Conservation (phyloP, 371 early-diverging fungal species). For the Parasitella parasitica region DNA sequence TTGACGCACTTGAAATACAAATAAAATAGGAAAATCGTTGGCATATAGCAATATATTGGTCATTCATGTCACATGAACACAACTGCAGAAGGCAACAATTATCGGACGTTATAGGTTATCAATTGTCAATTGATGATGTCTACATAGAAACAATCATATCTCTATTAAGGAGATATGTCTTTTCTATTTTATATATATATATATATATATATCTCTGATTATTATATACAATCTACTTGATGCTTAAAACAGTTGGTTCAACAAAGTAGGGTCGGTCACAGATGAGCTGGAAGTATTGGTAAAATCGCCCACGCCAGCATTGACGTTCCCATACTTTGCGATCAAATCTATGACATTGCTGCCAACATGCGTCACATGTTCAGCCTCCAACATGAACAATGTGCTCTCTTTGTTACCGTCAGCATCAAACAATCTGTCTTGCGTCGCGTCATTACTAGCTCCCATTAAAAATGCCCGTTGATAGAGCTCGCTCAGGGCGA, state of each 20-base stretch:
- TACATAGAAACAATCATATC: background rate
- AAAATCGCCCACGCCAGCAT: constrained; percentile 20
- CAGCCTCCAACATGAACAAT: constrained; percentile 2
- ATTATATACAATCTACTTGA: background rate
- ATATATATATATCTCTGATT: no score
- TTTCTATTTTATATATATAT: background rate
- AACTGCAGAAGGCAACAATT: background rate
- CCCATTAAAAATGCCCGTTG: constrained; percentile 18
- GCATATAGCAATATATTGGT: no score
- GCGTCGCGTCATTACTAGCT: background rate
- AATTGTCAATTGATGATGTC: background rate
- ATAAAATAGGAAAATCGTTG: no score
- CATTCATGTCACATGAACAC: no score
- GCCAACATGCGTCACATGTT: background rate
- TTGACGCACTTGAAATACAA: no score
- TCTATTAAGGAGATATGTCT: background rate
- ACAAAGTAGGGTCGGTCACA: background rate
- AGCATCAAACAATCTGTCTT: background rate
- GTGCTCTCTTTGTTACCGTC: background rate
- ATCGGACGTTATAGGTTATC: no score
- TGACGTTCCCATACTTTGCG: constrained; percentile 18
- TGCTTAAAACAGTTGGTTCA: constrained; percentile 16
- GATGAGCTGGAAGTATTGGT: background rate
- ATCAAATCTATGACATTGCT: constrained; percentile 11
- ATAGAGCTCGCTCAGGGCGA: constrained; percentile 17